These are phyloP conservation scores for Ceratobasidium theobromae DNA, from an alignment of 1,284 basidiomycete species.

Conservation along the genomic window DNA sequence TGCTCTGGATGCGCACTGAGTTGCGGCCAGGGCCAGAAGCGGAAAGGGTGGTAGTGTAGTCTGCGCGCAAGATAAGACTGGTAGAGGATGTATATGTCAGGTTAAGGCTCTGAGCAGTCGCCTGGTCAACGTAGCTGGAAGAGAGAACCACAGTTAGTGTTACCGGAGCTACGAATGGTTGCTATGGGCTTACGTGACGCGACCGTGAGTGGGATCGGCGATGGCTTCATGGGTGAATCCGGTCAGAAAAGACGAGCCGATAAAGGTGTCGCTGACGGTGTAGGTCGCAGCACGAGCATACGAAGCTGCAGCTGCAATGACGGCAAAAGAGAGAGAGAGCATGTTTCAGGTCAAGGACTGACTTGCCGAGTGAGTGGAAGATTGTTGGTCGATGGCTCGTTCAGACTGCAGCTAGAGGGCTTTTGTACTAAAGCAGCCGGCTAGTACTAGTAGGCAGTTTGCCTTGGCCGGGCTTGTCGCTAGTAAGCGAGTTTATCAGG, in stretches of 20 bases:
- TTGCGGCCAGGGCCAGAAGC: slow-evolving; percentile 45
- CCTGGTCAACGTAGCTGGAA: slow-evolving; percentile 51
- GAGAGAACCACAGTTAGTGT: slow-evolving; percentile 44
- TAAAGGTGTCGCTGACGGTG: slow-evolving; percentile 47
- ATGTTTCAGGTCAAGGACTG: not conserved
- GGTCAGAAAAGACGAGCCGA: slow-evolving; percentile 54
- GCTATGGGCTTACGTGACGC: slow-evolving; percentile 59
- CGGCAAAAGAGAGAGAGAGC: slow-evolving; percentile 1
- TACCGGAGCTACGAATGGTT: not conserved
- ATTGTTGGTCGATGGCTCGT: not conserved
- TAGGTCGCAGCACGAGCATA: slow-evolving; percentile 27
- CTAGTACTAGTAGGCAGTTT: not conserved
- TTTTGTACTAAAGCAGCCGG: not conserved
- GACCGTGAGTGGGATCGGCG: slow-evolving; percentile 60
- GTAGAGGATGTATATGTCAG: slow-evolving; percentile 51
- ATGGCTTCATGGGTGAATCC: slow-evolving; percentile 55
- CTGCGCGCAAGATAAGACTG: slow-evolving; percentile 51
- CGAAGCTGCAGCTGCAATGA: slow-evolving; percentile 1
- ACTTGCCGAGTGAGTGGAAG: not conserved
- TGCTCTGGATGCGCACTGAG: slow-evolving; percentile 44
- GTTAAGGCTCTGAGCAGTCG: slow-evolving; percentile 50
- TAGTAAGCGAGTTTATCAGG: not conserved
- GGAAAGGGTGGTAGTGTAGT: slow-evolving; percentile 42
- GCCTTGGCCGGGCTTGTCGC: not conserved
- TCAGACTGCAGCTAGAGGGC: not conserved